Evolutionary conservation across 805 yeast species (phyloP), one percentile per base, ranked within the genome.

Genomic region (Pichia deserticola): DNA sequence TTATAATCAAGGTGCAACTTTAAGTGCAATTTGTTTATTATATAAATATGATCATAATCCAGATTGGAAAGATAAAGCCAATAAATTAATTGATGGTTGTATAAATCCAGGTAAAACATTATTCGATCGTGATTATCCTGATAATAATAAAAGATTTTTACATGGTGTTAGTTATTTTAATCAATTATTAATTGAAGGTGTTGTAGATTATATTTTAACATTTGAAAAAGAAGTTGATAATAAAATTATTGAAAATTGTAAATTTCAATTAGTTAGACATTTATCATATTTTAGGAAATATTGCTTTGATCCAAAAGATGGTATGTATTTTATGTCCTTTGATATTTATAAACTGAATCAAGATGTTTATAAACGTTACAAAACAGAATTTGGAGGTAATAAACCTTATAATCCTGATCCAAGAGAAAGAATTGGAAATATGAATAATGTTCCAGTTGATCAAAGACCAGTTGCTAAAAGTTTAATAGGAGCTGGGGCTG

Each of bases 1-100:
- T 6, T 83, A 83, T 63, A 84, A 83, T 65, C 75, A 78, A 10
- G 89, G 89, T 27, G 75, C 84, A 10, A 79, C 88, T 0, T 57
- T 84, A 35, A 75, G 82, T 10, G 78, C 82, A 1, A 72, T 78
- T 8, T 64, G 77, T 13, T 63, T 71, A 56, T 63, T 82, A 57
- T 81, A 74, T 55, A 68, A 68, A 45, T 66, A 67, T 52, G 83
- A 86, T 41, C 62, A 70, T 20, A 77, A 81, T 49, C 61, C 67
- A 11, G 68, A 74, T 58, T 82, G 84, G 81, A 62, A 67, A 51
- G 49, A 66, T 10, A 72, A 68, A 36, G 77, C 79, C 5, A 67
- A 64, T 48, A 70, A 63, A n/a, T 63, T 75, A 60, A 85, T 84
- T 9, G 71, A 69, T 40, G 83, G 86, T n/a, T 79, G 77, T 2